Evolutionary conservation across 1,139 yeast species (phyloP), one percentile per base, ranked within the genome.

Genomic region (Lodderomyces oxycetoniae): DNA sequence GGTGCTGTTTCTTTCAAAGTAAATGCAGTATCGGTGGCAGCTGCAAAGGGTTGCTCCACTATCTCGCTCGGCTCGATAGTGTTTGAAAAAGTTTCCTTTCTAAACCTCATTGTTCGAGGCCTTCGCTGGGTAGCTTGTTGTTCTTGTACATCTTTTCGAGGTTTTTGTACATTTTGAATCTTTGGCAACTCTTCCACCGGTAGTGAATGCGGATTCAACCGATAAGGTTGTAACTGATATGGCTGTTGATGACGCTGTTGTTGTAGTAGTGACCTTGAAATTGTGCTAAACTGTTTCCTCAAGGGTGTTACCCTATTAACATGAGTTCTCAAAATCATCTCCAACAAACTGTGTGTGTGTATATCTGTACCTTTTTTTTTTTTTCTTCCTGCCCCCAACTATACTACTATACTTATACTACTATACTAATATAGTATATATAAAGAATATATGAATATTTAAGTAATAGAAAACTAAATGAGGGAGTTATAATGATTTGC

Each of bases 121-220:
- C 26, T 24, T n/a, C 26, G 26, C 26, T 7, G 26, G 6, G 23
- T n/a, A 20, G 4, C 36, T 24, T 25, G 44, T 37, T 21, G n/a
- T n/a, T n/a, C n/a, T n/a, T n/a, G n/a, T n/a, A 35, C 33, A 28
- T 39, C 44, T 27, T 36, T 39, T 20, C 23, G 8, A 9, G 23
- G 10, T 20, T 8, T 20, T 20, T 20, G 23, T 20, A 20, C 23
- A 9, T 20, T 20, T 8, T 8, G 8, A 20, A n/a, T 20, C n/a
- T n/a, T 20, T 20, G 23, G 8, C 23, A n/a, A n/a, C n/a, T n/a
- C 23, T n/a, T 8, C n/a, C 23, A n/a, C 8, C 23, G 23, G 8
- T 9, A 20, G 23, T 20, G 23, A n/a, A 20, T 24, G 14, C 6
- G 26, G 9, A 24, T 10, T 6, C n/a, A 24, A 10, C n/a, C 7